These are phyloP conservation scores for Alternaria atra DNA, from an alignment of 2,329 filamentous ascomycete species.

Conservation along the genomic window DNA sequence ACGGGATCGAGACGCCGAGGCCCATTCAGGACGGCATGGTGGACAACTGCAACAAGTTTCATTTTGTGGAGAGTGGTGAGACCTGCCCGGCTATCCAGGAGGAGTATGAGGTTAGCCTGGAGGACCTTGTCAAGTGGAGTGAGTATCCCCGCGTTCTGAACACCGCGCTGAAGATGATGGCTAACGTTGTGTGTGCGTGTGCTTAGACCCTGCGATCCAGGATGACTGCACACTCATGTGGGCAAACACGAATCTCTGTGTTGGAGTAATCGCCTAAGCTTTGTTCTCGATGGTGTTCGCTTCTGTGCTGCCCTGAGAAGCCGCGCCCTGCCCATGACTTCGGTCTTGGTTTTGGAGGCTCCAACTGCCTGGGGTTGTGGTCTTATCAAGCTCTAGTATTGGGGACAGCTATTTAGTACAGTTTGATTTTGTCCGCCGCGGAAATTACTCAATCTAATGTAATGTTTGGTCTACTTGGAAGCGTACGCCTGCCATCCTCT, in stretches of 20 bases:
- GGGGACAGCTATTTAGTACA: fast-evolving
- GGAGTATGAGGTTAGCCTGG: constrained; percentile 11
- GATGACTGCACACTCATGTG: constrained; percentile 14
- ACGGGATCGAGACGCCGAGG: constrained; percentile 10
- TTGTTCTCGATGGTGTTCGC: background rate
- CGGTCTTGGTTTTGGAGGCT: background rate
- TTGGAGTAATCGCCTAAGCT: background rate
- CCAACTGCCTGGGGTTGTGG: background rate
- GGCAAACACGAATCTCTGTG: background rate
- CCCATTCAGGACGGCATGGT: constrained; percentile 15
- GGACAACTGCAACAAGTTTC: constrained; percentile 16
- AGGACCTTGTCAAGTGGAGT: constrained; percentile 24
- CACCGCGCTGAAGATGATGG: background rate
- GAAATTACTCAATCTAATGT: background rate
- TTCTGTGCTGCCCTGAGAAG: background rate
- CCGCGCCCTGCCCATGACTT: background rate
- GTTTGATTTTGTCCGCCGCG: background rate
- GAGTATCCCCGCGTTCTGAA: background rate
- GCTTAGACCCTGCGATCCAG: background rate
- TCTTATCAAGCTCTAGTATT: background rate
- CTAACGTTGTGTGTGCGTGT: constrained; percentile 7
- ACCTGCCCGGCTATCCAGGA: constrained; percentile 8
- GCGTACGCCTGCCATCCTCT: background rate
- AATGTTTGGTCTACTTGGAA: background rate
- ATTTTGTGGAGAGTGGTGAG: constrained; percentile 6